These are phyloP conservation scores for Saitozyma sp. DNA, from an alignment of 768 basidiomycete genomes.

Conservation along the genomic window DNA sequence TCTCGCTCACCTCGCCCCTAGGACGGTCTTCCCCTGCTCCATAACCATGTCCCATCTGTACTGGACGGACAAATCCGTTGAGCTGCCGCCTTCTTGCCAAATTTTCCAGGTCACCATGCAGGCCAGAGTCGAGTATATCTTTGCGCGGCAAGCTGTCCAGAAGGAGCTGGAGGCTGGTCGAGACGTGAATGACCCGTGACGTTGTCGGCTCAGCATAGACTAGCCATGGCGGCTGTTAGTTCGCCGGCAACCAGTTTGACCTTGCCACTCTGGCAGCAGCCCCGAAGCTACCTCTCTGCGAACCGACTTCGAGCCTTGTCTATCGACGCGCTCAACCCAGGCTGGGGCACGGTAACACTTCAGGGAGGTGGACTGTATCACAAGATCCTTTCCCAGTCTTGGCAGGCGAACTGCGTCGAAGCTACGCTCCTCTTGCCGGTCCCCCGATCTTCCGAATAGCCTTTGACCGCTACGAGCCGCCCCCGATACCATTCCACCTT, in stretches of 20 bases:
- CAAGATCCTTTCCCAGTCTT: conserved; percentile 16
- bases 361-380: conserved; percentile 28
- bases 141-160: conserved; percentile 34
- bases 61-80: conserved; percentile 23
- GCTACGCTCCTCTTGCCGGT: conserved; percentile 39
- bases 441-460: conserved; percentile 41
- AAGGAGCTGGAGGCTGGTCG: conserved; percentile 39
- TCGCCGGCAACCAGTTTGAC: conserved; percentile 32
- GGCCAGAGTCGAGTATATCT: conserved; percentile 36
- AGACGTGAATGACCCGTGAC: conserved; percentile 30
- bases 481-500: conserved; percentile 41
- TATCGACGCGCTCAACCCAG: conserved; percentile 41
- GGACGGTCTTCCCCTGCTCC: conserved; percentile 25
- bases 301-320: conserved; percentile 35
- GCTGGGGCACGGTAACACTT: conserved; percentile 38
- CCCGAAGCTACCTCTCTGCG: conserved; percentile 35
- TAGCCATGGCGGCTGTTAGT: too few species aligned
- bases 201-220: conserved; percentile 1
- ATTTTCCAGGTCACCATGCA: conserved; percentile 43
- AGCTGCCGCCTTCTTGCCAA: conserved; percentile 34
- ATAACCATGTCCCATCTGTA: conserved; percentile 35
- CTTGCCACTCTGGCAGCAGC: conserved; percentile 41
- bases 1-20: conserved; percentile 15
- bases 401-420: too few species aligned
- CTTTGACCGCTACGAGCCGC: conserved; percentile 6